Percentiles rank a stretch among this genome's conserved stretches.
These are phyloP conservation scores for Zygosaccharomyces kombuchaensis DNA, from an alignment of 805 yeast species.

Conservation along the genomic window DNA sequence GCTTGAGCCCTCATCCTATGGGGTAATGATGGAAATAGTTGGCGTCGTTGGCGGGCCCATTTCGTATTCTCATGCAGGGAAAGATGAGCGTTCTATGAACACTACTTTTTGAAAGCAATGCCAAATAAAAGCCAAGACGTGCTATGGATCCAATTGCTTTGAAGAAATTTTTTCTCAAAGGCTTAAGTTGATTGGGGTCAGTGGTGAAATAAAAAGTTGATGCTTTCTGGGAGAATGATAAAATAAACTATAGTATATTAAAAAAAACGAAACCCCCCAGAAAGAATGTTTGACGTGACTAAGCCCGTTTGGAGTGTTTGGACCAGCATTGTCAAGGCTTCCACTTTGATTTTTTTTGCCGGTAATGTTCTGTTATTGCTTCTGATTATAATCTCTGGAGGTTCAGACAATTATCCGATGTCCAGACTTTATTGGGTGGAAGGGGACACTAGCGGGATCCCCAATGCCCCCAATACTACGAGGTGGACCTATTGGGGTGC, in stretches of 20 bases:
- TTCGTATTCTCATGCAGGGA: background rate
- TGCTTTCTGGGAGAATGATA: background rate
- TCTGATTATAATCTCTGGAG: conserved; percentile 61
- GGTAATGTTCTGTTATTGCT: conserved; percentile 48
- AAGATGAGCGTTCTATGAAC: background rate
- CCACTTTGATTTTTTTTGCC: conserved; percentile 30
- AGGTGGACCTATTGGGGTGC: conserved; percentile 87
- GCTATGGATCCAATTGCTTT: background rate
- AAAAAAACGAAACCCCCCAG: background rate
- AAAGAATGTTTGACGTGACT: background rate
- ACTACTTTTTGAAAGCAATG: background rate
- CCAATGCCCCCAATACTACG: conserved; percentile 46
- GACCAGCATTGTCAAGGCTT: conserved; percentile 12
- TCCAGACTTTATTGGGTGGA: conserved; percentile 65
- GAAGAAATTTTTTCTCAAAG: background rate
- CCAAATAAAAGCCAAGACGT: background rate
- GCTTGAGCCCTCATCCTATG: background rate
- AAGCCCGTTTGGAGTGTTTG: background rate
- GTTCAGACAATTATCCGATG: conserved; percentile 54
- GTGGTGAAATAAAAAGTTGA: background rate
- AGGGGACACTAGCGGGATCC: conserved; percentile 58
- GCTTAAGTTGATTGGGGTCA: background rate
- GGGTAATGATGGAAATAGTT: background rate
- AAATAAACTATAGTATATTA: background rate
- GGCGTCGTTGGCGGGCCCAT: background rate